phyloP scores from a whole-genome alignment of 441 rosid species.

The Bocquillonia castaneifolia region DNA sequence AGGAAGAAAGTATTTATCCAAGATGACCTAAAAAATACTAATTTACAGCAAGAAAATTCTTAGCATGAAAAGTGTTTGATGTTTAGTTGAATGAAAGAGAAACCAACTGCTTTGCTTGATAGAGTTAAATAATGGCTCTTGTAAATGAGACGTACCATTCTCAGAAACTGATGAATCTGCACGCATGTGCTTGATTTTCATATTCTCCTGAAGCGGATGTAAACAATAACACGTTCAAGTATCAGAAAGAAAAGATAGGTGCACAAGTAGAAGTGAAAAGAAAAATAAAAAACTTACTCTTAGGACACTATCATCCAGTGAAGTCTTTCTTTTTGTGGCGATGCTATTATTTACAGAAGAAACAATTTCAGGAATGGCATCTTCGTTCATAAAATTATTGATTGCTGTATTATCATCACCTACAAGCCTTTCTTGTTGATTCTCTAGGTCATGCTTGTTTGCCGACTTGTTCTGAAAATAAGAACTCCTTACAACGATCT shows the following conservation, averaged over 20 bases:
- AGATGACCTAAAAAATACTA: neutral
- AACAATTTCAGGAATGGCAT: conserved; percentile 22
- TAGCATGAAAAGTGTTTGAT: neutral
- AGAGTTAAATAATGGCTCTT: neutral
- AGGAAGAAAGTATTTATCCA: neutral
- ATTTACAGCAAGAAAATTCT: too few species aligned
- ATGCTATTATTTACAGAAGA: conserved; percentile 25
- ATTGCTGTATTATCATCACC: conserved; percentile 23
- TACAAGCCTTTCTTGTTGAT: conserved; percentile 27
- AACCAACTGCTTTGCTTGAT: neutral
- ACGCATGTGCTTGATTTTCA: conserved; percentile 39
- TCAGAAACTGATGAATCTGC: conserved; percentile 28
- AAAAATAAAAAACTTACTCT: conserved; percentile 31
- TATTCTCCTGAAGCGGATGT: conserved; percentile 48
- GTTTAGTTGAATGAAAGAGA: neutral
- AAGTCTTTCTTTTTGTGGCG: conserved; percentile 53
- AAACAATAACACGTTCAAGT: conserved; percentile 16
- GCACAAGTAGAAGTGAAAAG: neutral
- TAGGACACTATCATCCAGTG: conserved; percentile 28
- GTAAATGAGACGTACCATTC: conserved; percentile 29
- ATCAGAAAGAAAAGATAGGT: neutral
- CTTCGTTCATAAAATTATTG: conserved; percentile 21
- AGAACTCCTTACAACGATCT: conserved; percentile 33
- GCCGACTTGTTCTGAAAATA: conserved; percentile 39
- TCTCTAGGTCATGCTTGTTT: conserved; percentile 30